These are phyloP conservation scores for Tolypocladium tropicale DNA, from an alignment of 2,329 filamentous ascomycete species.

Conservation along the genomic window DNA sequence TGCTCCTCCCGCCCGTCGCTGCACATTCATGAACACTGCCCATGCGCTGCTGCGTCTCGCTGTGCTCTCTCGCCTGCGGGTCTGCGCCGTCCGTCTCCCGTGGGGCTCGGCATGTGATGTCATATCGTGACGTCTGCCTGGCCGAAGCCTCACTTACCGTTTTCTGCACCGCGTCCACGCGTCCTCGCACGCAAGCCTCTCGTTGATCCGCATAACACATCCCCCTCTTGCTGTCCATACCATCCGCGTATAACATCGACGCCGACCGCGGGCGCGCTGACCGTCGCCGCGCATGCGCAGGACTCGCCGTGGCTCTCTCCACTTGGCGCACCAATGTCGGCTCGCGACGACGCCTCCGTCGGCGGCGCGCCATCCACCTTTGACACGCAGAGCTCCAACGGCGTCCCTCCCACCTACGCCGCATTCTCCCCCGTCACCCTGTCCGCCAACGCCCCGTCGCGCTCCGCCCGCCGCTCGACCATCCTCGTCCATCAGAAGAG, in stretches of 20 bases:
- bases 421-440: conserved; percentile 81
- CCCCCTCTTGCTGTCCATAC: neutral
- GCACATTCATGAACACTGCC: neutral
- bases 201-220: too few relatives aligned
- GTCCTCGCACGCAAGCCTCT: neutral
- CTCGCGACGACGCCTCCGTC: conserved; percentile 24
- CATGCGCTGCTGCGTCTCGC: neutral
- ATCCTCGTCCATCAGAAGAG: conserved; percentile 97
- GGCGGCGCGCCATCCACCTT: conserved; percentile 22
- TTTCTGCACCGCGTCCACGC: neutral
- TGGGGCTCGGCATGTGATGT: conserved; percentile 4
- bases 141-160: neutral
- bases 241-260: neutral
- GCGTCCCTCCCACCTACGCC: conserved; percentile 63
- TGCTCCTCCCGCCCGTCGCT: neutral
- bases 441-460: conserved; percentile 51
- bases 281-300: conserved; percentile 11
- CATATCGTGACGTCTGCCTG: neutral
- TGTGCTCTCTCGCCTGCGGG: neutral
- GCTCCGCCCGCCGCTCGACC: conserved; percentile 64
- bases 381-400: conserved; percentile 21
- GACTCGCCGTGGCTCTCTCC: conserved; percentile 43
- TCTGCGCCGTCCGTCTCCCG: neutral
- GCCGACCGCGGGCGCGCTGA: neutral
- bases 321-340: conserved; percentile 26